A percentile compares a stretch with the other conserved stretches of the same genome.
These are phyloP conservation scores for Taiozyma sp. DNA, from an alignment of 1,139 yeast species.

Conservation along the genomic window DNA sequence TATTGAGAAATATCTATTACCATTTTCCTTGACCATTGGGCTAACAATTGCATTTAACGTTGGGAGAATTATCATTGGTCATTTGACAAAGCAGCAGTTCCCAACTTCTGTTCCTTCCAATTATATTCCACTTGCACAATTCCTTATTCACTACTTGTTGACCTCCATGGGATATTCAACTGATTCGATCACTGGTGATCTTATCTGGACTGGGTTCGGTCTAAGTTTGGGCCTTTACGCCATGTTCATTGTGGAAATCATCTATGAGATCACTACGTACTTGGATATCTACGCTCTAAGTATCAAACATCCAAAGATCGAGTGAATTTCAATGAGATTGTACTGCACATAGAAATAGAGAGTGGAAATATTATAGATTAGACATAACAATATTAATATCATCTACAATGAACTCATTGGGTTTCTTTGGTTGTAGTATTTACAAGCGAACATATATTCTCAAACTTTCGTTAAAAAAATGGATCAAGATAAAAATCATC, in stretches of 20 bases:
- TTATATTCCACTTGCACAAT: constrained; percentile 59
- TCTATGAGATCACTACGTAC: constrained; percentile 75
- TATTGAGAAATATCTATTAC: constrained; percentile 44
- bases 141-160: constrained; percentile 35
- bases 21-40: constrained; percentile 68
- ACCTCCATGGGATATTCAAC: constrained; percentile 36
- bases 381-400: background rate
- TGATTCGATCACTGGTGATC: constrained; percentile 37
- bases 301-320: constrained; percentile 73
- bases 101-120: constrained; percentile 72
- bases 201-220: constrained; percentile 76
- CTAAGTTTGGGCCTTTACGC: constrained; percentile 71
- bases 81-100: constrained; percentile 73
- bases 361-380: background rate
- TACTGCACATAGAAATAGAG: background rate
- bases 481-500: background rate
- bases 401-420: background rate
- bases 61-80: constrained; percentile 87
- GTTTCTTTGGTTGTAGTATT: background rate
- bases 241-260: constrained; percentile 76
- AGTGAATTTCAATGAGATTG: constrained; percentile 8
- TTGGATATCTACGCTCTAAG: constrained; percentile 83
- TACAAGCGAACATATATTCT: background rate
- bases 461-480: background rate
- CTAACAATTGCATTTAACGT: constrained; percentile 77